phyloP scores from a whole-genome alignment of 495 filamentous ascomycete species.

The Rhypophila decipiens region DNA sequence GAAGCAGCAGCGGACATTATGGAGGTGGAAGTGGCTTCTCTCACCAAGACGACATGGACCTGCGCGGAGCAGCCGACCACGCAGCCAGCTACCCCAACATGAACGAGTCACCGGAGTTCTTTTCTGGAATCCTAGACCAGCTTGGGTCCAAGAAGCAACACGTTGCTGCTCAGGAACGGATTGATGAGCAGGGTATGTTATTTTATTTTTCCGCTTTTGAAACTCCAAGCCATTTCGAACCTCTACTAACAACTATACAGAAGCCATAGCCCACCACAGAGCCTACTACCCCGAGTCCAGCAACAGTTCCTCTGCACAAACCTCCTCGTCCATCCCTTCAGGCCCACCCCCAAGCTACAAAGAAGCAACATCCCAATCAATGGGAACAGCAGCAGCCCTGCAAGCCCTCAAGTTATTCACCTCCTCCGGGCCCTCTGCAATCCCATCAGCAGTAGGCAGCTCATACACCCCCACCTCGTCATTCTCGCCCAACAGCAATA shows the following conservation, averaged over 20 bases:
- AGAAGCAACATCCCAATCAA: conserved; percentile 30
- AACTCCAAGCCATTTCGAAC: no score
- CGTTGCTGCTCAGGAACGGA: conserved; percentile 42
- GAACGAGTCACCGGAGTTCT: conserved; percentile 40
- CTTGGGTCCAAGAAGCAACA: conserved; percentile 44
- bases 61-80: conserved; percentile 44
- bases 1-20: no score
- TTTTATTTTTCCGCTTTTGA: neutral
- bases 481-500: no score
- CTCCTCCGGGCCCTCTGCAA: no score
- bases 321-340: conserved; percentile 2
- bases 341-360: no score
- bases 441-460: no score
- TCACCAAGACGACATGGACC: conserved; percentile 40
- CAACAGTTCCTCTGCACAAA: conserved; percentile 8
- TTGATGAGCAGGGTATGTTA: conserved; percentile 51
- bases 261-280: conserved; percentile 50
- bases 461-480: no score
- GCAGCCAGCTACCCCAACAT: conserved; percentile 43
- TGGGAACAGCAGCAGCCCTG: conserved; percentile 60
- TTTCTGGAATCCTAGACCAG: conserved; percentile 42
- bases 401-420: conserved; percentile 62
- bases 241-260: conserved; percentile 11
- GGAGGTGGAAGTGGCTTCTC: conserved; percentile 28
- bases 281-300: conserved; percentile 40